Evolutionary conservation across 768 basidiomycete species (phyloP).

Genomic region (Suillus weaverae): DNA sequence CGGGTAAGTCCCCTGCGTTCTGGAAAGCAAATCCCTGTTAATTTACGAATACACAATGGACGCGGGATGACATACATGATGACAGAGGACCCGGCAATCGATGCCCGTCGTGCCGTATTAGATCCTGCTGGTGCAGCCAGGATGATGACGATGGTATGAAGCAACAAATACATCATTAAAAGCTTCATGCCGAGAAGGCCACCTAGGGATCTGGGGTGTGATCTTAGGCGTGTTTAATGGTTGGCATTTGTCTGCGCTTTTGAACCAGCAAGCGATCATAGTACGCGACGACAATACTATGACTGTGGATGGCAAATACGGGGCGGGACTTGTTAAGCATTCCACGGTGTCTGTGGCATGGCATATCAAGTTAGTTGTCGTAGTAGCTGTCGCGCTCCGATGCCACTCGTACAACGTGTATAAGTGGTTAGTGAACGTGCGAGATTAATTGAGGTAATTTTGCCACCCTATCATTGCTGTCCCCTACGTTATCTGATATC

Average conservation of each 20-base stretch:
- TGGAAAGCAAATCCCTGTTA: not conserved
- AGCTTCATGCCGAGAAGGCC: not conserved
- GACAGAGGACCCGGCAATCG: not conserved
- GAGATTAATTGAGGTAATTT: not conserved
- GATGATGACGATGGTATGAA: not conserved
- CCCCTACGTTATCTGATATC: not conserved
- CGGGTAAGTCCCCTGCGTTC: not conserved
- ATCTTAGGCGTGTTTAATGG: not conserved
- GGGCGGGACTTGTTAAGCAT: not conserved
- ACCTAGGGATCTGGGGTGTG: not conserved
- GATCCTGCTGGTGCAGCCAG: not conserved
- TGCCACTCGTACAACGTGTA: not conserved
- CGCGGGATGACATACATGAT: not conserved
- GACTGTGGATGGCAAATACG: not conserved
- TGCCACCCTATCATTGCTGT: not conserved
- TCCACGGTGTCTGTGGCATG: not conserved
- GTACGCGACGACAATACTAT: not conserved
- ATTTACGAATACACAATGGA: not conserved
- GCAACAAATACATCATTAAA: not conserved
- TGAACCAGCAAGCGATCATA: not conserved
- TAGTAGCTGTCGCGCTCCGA: not conserved
- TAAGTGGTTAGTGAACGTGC: not conserved
- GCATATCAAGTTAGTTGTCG: not conserved
- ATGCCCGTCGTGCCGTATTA: not conserved
- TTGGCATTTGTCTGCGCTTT: not conserved